A percentile compares a stretch with the other conserved stretches of the same genome.
phyloP scores from a whole-genome alignment of 2,329 filamentous ascomycete species.

The Cladobotryum protrusum region DNA sequence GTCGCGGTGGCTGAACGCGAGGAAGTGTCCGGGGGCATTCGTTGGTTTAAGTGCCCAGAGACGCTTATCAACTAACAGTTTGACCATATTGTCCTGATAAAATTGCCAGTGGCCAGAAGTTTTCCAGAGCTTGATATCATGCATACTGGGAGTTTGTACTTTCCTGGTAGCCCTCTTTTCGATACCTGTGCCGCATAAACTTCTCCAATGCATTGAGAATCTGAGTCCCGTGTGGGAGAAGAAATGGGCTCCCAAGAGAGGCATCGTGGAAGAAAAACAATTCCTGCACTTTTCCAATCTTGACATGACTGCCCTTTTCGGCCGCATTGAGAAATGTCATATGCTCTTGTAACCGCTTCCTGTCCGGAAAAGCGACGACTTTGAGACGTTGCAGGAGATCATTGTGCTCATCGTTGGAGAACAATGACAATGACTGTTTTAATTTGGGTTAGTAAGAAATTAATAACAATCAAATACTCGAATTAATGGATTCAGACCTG shows the following conservation, averaged over 20 bases:
- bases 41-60: conserved; percentile 77
- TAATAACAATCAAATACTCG: not conserved
- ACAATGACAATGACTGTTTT: conserved; percentile 68
- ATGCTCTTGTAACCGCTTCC: conserved; percentile 89
- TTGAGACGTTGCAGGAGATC: conserved; percentile 95
- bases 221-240: conserved; percentile 83
- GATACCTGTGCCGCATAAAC: conserved; percentile 81
- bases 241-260: conserved; percentile 90
- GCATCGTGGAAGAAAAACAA: conserved; percentile 94
- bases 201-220: conserved; percentile 86
- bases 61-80: conserved; percentile 71
- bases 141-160: conserved; percentile 92
- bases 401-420: conserved; percentile 87
- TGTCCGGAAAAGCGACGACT: conserved; percentile 90
- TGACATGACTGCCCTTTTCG: conserved; percentile 89
- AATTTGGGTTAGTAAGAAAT: not conserved
- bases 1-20: conserved; percentile 78
- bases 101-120: conserved; percentile 84
- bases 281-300: conserved; percentile 91
- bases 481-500: conserved; percentile 40
- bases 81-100: conserved; percentile 84
- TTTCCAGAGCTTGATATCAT: conserved; percentile 88
- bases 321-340: conserved; percentile 94
- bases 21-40: conserved; percentile 94
- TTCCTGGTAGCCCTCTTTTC: conserved; percentile 90